phyloP scores from a whole-genome alignment of 2,329 filamentous ascomycete species.

The Didymella segeticola region DNA sequence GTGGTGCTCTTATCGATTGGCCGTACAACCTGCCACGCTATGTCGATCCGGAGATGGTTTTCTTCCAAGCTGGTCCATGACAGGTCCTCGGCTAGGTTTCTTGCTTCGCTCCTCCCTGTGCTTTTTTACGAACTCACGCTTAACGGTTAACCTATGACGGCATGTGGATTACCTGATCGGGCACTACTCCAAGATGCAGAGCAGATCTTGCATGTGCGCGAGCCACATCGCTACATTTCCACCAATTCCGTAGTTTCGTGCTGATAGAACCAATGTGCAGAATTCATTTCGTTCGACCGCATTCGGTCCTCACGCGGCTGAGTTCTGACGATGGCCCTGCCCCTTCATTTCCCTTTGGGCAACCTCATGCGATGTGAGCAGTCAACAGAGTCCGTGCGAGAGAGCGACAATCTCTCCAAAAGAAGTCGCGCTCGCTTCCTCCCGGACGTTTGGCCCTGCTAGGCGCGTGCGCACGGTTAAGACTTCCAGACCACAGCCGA shows the following conservation, averaged over 20 bases:
- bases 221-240: constrained; percentile 22
- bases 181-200: constrained; percentile 30
- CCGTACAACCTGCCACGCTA: constrained; percentile 41
- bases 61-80: constrained; percentile 40
- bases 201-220: constrained; percentile 24
- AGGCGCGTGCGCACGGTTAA: constrained; percentile 39
- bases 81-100: constrained; percentile 40
- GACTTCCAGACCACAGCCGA: constrained; percentile 30
- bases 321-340: constrained; percentile 40
- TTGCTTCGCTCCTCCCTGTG: constrained; percentile 34
- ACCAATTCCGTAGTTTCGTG: constrained; percentile 43
- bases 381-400: constrained; percentile 42
- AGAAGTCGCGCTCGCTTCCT: constrained; percentile 46
- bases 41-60: constrained; percentile 44
- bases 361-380: constrained; percentile 36
- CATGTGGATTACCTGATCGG: constrained; percentile 40
- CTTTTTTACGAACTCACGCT: constrained; percentile 7
- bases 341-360: constrained; percentile 49
- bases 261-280: constrained; percentile 45
- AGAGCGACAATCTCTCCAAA: constrained; percentile 44
- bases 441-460: constrained; percentile 49
- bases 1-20: constrained; percentile 48
- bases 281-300: constrained; percentile 42
- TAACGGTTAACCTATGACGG: constrained; percentile 31
- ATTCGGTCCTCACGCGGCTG: constrained; percentile 40